Conservation (phyloP, 1,139 yeast species). For the Arxiozyma slooffiae region DNA sequence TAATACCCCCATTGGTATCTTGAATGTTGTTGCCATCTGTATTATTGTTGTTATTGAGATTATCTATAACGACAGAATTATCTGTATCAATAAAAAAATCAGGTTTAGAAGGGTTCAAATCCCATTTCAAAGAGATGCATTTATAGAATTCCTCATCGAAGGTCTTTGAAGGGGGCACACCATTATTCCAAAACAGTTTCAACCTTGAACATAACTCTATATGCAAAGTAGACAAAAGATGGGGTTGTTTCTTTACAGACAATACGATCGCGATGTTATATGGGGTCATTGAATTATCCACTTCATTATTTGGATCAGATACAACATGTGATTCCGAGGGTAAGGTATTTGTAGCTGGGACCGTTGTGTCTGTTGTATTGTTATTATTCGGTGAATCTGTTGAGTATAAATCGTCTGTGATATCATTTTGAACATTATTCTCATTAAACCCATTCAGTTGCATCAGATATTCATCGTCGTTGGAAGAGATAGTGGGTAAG, state of each 20-base stretch:
- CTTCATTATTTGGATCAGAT: conserved; percentile 5
- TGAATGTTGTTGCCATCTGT: not conserved
- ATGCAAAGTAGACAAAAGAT: conserved; percentile 20
- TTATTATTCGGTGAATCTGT: not conserved
- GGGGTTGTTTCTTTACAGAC: conserved; percentile 22
- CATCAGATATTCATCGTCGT: conserved; percentile 27
- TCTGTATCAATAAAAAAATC: conserved; percentile 35
- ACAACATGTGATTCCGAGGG: not conserved
- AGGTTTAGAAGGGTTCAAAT: conserved; percentile 36
- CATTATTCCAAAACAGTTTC: conserved; percentile 45
- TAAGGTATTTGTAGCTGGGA: not conserved
- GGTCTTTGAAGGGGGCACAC: conserved; percentile 41
- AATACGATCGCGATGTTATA: conserved; percentile 28
- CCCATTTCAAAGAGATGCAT: conserved; percentile 43
- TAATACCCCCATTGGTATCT: conserved; percentile 1
- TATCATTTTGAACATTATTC: not conserved
- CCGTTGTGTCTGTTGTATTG: not conserved
- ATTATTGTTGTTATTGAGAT: not conserved
- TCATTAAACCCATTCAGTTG: conserved; percentile 22
- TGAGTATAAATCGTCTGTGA: not conserved
- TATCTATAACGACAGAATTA: not conserved
- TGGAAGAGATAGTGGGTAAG: conserved; percentile 25
- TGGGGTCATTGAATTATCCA: conserved; percentile 43
- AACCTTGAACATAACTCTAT: conserved; percentile 28
- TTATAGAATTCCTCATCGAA: conserved; percentile 39